Base-by-base conservation (phyloP, 805 yeast genomes). In the Candida alai region DNA sequence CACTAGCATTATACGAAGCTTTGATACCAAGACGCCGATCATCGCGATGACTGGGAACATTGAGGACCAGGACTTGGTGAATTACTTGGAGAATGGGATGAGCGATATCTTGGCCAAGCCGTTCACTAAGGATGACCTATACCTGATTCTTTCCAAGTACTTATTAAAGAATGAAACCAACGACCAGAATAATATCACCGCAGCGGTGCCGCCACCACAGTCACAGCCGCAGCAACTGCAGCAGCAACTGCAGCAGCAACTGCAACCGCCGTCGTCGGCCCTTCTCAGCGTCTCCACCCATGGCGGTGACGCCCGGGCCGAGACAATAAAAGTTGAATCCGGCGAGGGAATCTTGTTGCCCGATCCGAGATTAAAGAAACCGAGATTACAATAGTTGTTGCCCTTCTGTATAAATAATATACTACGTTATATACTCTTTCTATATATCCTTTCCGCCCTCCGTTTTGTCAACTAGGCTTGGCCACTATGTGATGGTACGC, bases 1-100 rank as follows among this genome's bases (percentile, higher is more conserved):
- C 1, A 84, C 96, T 1, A 82, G 90, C 25, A 78, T 90, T 28
- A 87, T 93, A 30, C 71, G 97, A 46, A 78, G 82, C 13, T 85
- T 86, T 53, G 95, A 88, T 56, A 76, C 77, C 14, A 74, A 73
- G 35, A 86, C 96, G 0, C 97, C 97, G 9, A 85, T 93, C 42
- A 82, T 93, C 45, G 94, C 95, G 19, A 86, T 86, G 95, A 86
- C 96, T 2, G 94, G 95, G 25, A 87, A 86, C 52, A 84, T 86
- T 37, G 82, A 84, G 45, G 85, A 82, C 43, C 78, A 81, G 45
- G 95, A 87, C 56, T 66, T 87, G 38, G 83, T 84, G 30, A 82
- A 80, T 1, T 87, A 84, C 55, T 62, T 85, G 40, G 82, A 81
- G 47, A 86, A 87, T 50, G 97, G 96, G 4, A 88, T 88, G 86